phyloP scores from a whole-genome alignment of 441 rosid genomes.

The Gossypium trilobum region DNA sequence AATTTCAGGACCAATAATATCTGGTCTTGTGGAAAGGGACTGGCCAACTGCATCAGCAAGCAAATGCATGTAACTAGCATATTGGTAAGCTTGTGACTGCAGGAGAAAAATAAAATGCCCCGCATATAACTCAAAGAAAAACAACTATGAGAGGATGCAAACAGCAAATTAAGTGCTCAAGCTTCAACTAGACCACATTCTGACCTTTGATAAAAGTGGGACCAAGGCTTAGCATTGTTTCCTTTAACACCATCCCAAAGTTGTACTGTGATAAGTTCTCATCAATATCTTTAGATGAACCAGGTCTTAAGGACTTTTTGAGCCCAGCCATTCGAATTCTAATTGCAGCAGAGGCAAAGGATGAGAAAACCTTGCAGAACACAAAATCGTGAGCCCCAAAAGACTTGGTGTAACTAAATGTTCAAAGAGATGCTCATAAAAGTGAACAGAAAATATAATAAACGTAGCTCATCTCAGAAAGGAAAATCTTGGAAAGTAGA shows the following conservation, averaged over 20 bases:
- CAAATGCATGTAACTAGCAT: constrained; percentile 36
- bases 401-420: not conserved
- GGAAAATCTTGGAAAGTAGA: not conserved
- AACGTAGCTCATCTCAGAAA: not conserved
- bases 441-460: not conserved
- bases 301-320: constrained; percentile 23
- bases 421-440: not conserved
- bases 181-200: constrained; percentile 17
- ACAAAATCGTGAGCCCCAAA: constrained; percentile 20
- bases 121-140: constrained; percentile 26
- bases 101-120: constrained; percentile 27
- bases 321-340: constrained; percentile 51
- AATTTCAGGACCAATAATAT: constrained; percentile 77
- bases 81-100: constrained; percentile 29
- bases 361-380: constrained; percentile 52
- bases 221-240: constrained; percentile 74
- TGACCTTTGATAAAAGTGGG: constrained; percentile 95
- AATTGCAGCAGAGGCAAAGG: constrained; percentile 61
- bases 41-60: constrained; percentile 82
- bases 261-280: constrained; percentile 44
- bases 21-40: constrained; percentile 93
- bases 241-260: constrained; percentile 74
- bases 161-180: constrained; percentile 8
- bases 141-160: not conserved
- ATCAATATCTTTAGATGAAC: constrained; percentile 28